These are phyloP conservation scores for Plasmodium berghei DNA, from an alignment of 169 alveolate species.

Conservation along the genomic window DNA sequence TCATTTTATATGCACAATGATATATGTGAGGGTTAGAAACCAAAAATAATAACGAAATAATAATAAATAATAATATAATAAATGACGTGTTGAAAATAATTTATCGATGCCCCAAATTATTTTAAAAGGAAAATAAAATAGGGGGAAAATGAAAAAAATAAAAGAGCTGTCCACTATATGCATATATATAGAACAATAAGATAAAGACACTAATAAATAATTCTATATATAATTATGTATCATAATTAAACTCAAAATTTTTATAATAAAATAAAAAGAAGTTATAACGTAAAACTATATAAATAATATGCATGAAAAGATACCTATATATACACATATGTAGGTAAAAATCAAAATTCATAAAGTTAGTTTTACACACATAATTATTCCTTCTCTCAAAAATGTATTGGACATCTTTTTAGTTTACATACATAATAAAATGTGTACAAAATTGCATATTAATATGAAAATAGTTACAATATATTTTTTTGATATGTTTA, in stretches of 20 bases:
- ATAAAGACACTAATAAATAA: not conserved
- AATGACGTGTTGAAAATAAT: slow-evolving; percentile 14
- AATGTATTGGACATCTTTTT: not conserved
- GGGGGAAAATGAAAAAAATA: slow-evolving; percentile 4
- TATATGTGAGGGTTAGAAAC: not conserved
- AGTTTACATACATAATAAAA: not conserved
- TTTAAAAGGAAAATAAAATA: not conserved
- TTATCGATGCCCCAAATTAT: slow-evolving; percentile 1
- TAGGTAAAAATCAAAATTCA: not conserved
- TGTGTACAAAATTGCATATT: not conserved
- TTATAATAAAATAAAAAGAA: slow-evolving; percentile 7
- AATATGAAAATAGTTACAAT: slow-evolving; percentile 13
- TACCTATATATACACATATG: not conserved
- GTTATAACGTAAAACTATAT: not conserved
- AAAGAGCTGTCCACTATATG: not conserved
- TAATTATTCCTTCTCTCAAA: not conserved
- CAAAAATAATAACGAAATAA: not conserved
- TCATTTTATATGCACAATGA: slow-evolving; percentile 18
- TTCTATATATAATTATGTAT: slow-evolving; percentile 1
- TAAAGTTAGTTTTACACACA: slow-evolving; percentile 7
- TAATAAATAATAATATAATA: not conserved
- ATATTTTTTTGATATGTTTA: not conserved
- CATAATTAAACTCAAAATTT: not conserved
- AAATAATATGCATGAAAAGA: not conserved
- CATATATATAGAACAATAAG: not conserved